Evolutionary conservation across 257 asterid genomes (phyloP), one percentile per base, ranked within the genome.

Genomic region (Phtheirospermum japonicum): DNA sequence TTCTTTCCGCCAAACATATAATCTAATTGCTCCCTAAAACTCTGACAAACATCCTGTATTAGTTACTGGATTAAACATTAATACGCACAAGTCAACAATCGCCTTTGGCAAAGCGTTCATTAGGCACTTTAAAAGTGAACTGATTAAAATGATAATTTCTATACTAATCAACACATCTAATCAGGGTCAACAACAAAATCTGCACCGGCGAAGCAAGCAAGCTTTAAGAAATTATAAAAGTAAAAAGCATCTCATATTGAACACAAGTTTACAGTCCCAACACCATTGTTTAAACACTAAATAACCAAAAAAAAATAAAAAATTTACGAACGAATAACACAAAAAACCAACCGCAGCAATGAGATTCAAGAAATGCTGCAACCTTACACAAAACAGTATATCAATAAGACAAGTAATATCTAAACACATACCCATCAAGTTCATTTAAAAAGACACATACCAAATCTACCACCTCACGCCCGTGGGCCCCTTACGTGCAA

Each of bases 401-500:
- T n/a, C 46, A 49, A 46, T 4, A 31, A 48, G n/a, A n/a, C n/a
- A n/a, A n/a, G n/a, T 26, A 56, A 57, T 48, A 61, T 23, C 28
- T 53, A 37, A 40, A 9, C 11, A 28, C 36, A 17, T 28, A 17
- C 52, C 19, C 26, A 42, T 32, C 16, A 26, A 19, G 13, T 55
- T 13, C 42, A 43, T 40, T 33, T 57, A 9, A 61, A 59, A 23
- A 45, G 42, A 6, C 57, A 33, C 58, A 51, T 23, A 33, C 59
- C 64, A 16, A 54, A 14, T 5, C 60, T 40, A 75, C 5, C 5
- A 51, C 43, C 54, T 66, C 57, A 26, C 46, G 54, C 67, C 69
- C 42, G 58, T 57, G 3, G 66, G 77, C 39, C 64, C 59, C 66
- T 52, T 76, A 65, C 54, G 66, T 18, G 62, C 50, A 13, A 34